Base-by-base conservation (phyloP, 2,329 filamentous ascomycete genomes). In the Rutstroemia sp. region DNA sequence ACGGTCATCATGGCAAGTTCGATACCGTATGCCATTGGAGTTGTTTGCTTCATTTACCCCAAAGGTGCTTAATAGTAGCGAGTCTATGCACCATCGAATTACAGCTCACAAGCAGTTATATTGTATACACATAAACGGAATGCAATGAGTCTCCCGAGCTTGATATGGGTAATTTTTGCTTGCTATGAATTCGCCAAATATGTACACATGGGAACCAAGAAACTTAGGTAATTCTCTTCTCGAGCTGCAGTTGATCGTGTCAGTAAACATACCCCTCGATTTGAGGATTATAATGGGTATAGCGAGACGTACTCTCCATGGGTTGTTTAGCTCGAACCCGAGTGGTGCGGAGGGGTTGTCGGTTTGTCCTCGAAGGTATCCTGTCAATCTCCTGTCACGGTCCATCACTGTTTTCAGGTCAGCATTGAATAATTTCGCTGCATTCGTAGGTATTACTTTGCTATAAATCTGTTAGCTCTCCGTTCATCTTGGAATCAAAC, bases 241-340 rank as follows among this genome's bases (percentile, higher is more conserved):
- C 68, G 47, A 65, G 60, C 68, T 70, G 51, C 54, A 14, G 17
- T 46, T 30, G 14, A 27, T 27, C 14, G 17, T 5, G 14, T 61
- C 48, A 60, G 56, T 54, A 54, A 9, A 4, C 30, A 34, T 10
- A 34, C 9, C 30, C 30, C 10, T 12, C 4, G 12, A 34, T 34
- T 4, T 12, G 10, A 34, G 30, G 30, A 34, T 4, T 34, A 34
- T 34, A 12, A 34, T 9, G 12, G 10, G 10, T 14, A 42, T 9
- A 10, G 44, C 39, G 41, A 59, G 47, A 65, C 69, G 34, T 68
- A 74, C 72, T 63, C 68, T 72, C 72, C 72, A 74, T 53, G 69
- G 69, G 57, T 73, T 73, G 65, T 69, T 74, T 58, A 73, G 58
- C 59, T 73, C 72, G 60, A 72, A 74, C 51, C 71, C 72, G 17